Evolutionary conservation across 2,329 filamentous ascomycete species (phyloP), one percentile per base, ranked within the genome.

Genomic region (Fusarium nodosum): DNA sequence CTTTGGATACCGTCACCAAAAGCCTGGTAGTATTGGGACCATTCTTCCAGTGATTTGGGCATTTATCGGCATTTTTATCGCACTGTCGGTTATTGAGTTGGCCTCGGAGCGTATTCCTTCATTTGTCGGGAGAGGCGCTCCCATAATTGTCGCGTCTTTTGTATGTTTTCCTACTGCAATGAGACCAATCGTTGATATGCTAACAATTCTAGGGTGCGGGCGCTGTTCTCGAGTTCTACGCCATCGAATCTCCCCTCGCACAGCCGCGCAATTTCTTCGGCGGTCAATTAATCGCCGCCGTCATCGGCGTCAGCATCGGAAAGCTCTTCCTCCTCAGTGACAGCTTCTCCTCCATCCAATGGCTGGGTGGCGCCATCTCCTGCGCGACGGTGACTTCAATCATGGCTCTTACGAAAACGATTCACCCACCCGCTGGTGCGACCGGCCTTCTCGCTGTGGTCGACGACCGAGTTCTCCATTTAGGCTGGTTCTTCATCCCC

Each of bases 401-500:
- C 58, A 94, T 93, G 91, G 85, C 84, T 1, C 72, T 93, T 24
- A 93, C 91, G 3, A 90, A 90, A 54, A 93, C 91, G 0, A 84
- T 92, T 0, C 90, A 94, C 69, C 91, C 91, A 0, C 92, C 91
- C 0, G 91, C 90, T 0, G 91, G 92, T 7, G 91, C 91, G 11
- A 94, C 91, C 1, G 91, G 90, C 0, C 79, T 94, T 2, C 79
- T 94, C 28, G 90, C 90, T 1, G 89, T 91, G 0, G 83, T 88
- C 2, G 87, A 89, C 60, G 79, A 84, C 3, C 79, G 82, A 2
- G 80, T 88, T 2, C 81, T 84, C 12, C 71, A 74, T 0, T 77
- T 93, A 13, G 90, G 91, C n/a, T 94, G 91, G 92, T 87, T 85
- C 63, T 78, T 93, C 15, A 76, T 93, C 8, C 87, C 89, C 0